Conservation (phyloP, 2,329 filamentous ascomycete genomes). For the Tolypocladium sp. region DNA sequence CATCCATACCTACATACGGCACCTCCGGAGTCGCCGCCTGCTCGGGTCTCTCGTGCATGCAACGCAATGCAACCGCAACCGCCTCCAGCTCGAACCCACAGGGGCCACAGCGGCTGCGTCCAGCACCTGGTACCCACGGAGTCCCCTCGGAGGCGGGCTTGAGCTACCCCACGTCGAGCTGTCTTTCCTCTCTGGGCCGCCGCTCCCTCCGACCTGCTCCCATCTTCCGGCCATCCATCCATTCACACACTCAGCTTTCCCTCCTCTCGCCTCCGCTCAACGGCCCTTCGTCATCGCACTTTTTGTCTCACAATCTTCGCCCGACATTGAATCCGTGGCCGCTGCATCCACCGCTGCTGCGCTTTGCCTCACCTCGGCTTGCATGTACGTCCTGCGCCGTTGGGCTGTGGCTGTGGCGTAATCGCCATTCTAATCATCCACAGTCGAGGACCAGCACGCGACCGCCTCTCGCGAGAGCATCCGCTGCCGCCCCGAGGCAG, state of each 20-base stretch:
- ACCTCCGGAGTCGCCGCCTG: neutral
- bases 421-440: neutral
- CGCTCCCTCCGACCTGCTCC: neutral
- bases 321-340: neutral
- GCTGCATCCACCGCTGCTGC: neutral
- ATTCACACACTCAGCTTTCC: neutral
- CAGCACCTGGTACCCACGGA: neutral
- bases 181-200: neutral
- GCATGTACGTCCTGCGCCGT: neutral
- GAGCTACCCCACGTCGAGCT: conserved; percentile 1
- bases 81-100: neutral
- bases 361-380: neutral
- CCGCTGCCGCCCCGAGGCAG: neutral
- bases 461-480: neutral
- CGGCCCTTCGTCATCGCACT: neutral
- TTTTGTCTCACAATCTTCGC: neutral
- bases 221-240: neutral
- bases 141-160: too few species aligned
- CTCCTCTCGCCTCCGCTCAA: neutral
- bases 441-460: neutral
- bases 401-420: neutral
- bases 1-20: neutral
- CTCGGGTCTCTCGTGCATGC: neutral
- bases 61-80: neutral
- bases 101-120: neutral